Evolutionary conservation across 2,329 filamentous ascomycete genomes (phyloP).

Genomic region (Claviceps arundinis): DNA sequence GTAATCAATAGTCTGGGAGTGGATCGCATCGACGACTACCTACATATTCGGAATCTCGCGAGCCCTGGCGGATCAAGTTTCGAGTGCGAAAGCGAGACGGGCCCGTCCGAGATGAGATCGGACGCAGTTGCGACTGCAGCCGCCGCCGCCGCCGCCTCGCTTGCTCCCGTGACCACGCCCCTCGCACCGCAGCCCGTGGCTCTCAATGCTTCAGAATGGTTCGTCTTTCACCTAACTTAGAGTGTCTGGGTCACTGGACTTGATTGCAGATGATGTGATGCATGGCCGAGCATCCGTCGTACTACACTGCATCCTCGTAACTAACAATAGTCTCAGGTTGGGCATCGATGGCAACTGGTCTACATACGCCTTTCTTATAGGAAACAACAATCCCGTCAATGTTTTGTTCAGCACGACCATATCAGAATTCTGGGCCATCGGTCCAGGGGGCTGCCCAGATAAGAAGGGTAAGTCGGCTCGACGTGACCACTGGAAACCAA

Average conservation of each 20-base stretch:
- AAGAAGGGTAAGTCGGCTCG: conserved; percentile 25
- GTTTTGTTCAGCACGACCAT: conserved; percentile 49
- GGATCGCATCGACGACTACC: not conserved
- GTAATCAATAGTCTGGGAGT: not conserved
- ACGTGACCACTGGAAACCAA: not conserved
- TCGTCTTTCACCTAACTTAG: not conserved
- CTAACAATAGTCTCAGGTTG: conserved; percentile 28
- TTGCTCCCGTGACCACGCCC: not conserved
- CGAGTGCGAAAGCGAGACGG: not conserved
- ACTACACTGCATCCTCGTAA: not conserved
- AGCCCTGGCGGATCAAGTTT: not conserved
- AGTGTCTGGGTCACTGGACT: not conserved
- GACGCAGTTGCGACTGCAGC: conserved; percentile 4
- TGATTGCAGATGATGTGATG: not conserved
- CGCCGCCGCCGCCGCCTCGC: conserved; percentile 2
- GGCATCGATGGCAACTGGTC: conserved; percentile 62
- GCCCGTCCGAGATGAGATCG: conserved; percentile 3
- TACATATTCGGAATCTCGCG: not conserved
- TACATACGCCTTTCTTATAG: conserved; percentile 42
- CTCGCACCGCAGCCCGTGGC: conserved; percentile 8
- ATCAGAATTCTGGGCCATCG: conserved; percentile 59
- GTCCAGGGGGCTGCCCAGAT: conserved; percentile 38
- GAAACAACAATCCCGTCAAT: conserved; percentile 26
- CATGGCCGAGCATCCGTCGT: not conserved
- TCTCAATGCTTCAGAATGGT: conserved; percentile 13